Percentiles rank a stretch among this genome's conserved stretches.
phyloP scores from a whole-genome alignment of 176 grass and related monocot species.

The Microstegium vimineum region DNA sequence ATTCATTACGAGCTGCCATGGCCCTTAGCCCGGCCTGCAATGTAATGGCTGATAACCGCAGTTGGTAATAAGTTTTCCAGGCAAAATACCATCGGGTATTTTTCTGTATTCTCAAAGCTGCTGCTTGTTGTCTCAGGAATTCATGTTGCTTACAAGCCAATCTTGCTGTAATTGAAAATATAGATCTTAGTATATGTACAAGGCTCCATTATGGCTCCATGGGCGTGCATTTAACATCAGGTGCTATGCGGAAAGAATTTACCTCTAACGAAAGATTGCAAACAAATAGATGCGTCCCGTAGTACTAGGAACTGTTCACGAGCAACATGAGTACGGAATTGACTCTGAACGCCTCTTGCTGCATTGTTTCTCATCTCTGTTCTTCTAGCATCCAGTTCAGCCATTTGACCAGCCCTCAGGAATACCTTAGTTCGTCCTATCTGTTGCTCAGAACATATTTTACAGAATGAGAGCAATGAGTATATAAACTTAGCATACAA shows the following conservation, averaged over 20 bases:
- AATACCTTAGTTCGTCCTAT: conserved; percentile 96
- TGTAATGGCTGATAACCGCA: conserved; percentile 51
- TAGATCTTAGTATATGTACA: conserved; percentile 34
- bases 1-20: conserved; percentile 62
- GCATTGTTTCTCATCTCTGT: conserved; percentile 77
- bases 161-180: conserved; percentile 59
- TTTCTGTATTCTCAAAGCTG: conserved; percentile 89
- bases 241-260: conserved; percentile 16
- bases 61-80: conserved; percentile 61
- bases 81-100: conserved; percentile 60
- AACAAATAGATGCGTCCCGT: conserved; percentile 40
- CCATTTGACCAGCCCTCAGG: conserved; percentile 98
- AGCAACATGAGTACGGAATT: conserved; percentile 70
- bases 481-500: not conserved
- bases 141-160: conserved; percentile 65
- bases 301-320: conserved; percentile 74
- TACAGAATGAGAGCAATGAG: conserved; percentile 6
- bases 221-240: not conserved
- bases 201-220: not conserved
- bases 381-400: conserved; percentile 95
- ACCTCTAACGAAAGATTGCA: conserved; percentile 88
- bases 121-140: conserved; percentile 67
- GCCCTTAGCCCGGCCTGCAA: conserved; percentile 73
- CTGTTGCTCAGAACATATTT: conserved; percentile 44
- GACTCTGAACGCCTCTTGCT: conserved; percentile 76